Evolutionary conservation across 257 asterid genomes (phyloP).

Genomic region (Salvia miltiorrhiza): DNA sequence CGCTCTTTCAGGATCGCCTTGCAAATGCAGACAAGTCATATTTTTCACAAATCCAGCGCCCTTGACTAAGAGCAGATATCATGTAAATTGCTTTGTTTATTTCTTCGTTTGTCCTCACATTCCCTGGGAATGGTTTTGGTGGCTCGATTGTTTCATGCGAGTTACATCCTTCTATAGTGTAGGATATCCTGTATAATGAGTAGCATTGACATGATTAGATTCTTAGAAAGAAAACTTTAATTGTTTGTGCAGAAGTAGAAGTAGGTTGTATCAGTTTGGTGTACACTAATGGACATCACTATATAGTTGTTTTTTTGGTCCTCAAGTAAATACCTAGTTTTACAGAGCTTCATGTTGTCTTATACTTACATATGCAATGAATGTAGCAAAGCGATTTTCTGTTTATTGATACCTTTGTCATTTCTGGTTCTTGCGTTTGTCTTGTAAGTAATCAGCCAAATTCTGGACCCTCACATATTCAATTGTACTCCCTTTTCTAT

Average conservation of each 20-base stretch:
- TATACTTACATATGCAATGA: not conserved
- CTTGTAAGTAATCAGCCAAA: no score
- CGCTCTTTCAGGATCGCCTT: no score
- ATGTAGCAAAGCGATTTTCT: not conserved
- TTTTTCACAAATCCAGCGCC: no score
- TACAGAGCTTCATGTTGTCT: not conserved
- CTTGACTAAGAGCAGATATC: no score
- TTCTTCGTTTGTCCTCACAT: no score
- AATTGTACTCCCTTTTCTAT: no score
- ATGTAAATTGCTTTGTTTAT: no score
- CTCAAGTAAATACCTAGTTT: not conserved
- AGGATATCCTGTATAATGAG: conserved; percentile 16
- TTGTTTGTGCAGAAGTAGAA: conserved; percentile 33
- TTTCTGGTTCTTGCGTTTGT: not conserved
- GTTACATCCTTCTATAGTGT: conserved; percentile 23
- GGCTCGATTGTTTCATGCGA: conserved; percentile 20
- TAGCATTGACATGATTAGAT: conserved; percentile 18
- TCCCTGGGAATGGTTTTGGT: conserved; percentile 11
- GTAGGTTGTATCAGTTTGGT: conserved; percentile 19
- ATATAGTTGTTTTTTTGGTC: not conserved
- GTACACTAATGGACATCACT: conserved; percentile 19
- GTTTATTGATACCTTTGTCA: not conserved
- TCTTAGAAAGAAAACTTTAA: not conserved
- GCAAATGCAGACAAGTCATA: no score
- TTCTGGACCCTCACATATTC: no score